These are phyloP conservation scores for Lasiodiplodia citricola DNA, from an alignment of 2,329 filamentous ascomycete genomes.

Conservation along the genomic window DNA sequence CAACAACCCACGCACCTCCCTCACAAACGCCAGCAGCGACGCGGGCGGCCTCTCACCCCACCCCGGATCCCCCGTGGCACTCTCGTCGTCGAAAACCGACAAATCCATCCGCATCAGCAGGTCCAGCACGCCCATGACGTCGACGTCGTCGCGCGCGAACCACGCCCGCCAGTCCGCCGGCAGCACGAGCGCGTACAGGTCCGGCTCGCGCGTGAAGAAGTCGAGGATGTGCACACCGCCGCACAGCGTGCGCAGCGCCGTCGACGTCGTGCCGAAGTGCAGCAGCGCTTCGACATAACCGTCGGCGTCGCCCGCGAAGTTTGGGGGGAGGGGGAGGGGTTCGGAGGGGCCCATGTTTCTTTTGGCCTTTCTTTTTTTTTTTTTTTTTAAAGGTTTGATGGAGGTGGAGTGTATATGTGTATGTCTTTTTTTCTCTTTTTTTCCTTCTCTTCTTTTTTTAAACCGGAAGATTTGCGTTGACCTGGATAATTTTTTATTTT, in stretches of 20 bases:
- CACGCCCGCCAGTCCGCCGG: conserved; percentile 82
- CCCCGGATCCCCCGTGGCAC: neutral
- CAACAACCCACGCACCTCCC: conserved; percentile 70
- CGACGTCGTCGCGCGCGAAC: conserved; percentile 64
- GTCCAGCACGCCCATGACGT: conserved; percentile 78
- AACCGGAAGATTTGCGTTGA: too few relatives aligned
- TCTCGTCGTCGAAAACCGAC: conserved; percentile 40
- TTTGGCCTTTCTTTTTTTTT: neutral
- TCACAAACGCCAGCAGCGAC: conserved; percentile 74
- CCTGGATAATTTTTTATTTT: neutral
- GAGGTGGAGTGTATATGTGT: too few relatives aligned
- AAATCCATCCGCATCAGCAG: conserved; percentile 81
- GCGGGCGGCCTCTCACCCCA: conserved; percentile 46
- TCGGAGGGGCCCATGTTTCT: conserved; percentile 54
- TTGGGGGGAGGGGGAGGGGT: conserved; percentile 70
- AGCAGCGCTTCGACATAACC: conserved; percentile 81
- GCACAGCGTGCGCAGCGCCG: conserved; percentile 84
- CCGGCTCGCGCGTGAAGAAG: conserved; percentile 86
- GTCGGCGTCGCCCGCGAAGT: conserved; percentile 71
- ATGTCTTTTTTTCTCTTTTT: neutral
- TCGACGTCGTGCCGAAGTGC: conserved; percentile 73
- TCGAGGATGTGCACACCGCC: conserved; percentile 97
- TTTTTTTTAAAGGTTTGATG: neutral
- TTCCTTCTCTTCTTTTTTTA: neutral
- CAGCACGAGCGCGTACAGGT: conserved; percentile 78